These are phyloP conservation scores for Fusarium metavorans DNA, from an alignment of 2,329 filamentous ascomycete genomes.

Conservation along the genomic window DNA sequence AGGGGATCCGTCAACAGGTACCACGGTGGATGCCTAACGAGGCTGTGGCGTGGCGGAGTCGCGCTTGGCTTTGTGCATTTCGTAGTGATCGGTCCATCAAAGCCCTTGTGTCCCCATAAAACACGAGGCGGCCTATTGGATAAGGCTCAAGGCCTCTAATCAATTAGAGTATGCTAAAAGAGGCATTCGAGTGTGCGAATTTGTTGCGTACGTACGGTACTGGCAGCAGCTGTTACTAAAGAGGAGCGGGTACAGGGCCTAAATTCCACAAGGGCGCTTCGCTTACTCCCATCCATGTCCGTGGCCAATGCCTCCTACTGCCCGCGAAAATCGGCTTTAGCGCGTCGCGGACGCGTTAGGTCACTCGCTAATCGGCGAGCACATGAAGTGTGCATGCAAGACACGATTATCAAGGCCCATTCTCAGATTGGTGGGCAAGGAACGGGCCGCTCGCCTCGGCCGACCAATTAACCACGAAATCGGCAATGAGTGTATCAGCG, in stretches of 20 bases:
- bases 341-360: neutral
- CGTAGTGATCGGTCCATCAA: neutral
- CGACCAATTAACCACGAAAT: neutral
- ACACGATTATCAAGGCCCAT: neutral
- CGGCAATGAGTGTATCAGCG: neutral
- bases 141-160: neutral
- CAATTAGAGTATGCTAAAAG: neutral
- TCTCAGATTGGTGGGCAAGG: neutral
- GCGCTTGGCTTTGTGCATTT: neutral
- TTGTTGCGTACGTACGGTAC: neutral
- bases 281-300: no score
- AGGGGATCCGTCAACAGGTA: neutral
- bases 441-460: neutral
- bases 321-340: neutral
- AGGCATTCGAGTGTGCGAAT: neutral
- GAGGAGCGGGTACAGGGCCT: no score
- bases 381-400: neutral
- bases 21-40: neutral
- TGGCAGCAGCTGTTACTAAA: no score
- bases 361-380: neutral
- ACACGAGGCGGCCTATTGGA: neutral
- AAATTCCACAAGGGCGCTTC: no score
- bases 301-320: no score
- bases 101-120: neutral
- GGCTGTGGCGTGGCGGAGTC: neutral